Evolutionary conservation across 371 early-diverging fungal genomes (phyloP).

Genomic region (Choanephora cucurbitarum): DNA sequence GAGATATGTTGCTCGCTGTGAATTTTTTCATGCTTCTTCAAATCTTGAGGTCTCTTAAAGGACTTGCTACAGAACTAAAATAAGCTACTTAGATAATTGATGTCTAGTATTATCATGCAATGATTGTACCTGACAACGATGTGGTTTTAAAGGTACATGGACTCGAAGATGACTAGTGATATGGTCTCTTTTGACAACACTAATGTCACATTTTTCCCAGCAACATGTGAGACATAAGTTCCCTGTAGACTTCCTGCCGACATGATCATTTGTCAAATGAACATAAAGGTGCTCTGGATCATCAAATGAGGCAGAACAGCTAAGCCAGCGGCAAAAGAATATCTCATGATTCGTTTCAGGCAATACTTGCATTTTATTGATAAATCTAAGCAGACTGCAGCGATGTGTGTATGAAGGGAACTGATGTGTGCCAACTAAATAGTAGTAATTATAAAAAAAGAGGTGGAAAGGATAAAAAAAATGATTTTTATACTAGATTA

Average conservation of each 20-base stretch:
- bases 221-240: constrained; percentile 87
- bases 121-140: constrained; percentile 72
- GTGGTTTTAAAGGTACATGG: constrained; percentile 91
- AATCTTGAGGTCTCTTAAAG: constrained; percentile 90
- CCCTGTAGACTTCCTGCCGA: constrained; percentile 87
- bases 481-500: not conserved
- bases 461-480: not conserved
- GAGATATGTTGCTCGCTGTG: constrained; percentile 59
- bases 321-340: constrained; percentile 51
- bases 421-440: too few relatives aligned
- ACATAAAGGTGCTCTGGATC: constrained; percentile 82
- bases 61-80: constrained; percentile 75
- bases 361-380: constrained; percentile 17
- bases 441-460: too few relatives aligned
- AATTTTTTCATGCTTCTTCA: constrained; percentile 87
- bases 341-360: constrained; percentile 20
- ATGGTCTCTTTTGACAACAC: constrained; percentile 88
- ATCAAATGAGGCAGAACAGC: constrained; percentile 54
- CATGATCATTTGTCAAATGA: constrained; percentile 86
- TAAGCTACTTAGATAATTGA: too few relatives aligned
- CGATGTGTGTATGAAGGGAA: too few relatives aligned
- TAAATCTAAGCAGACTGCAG: not conserved
- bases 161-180: constrained; percentile 91
- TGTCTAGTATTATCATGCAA: too few relatives aligned
- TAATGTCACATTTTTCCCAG: constrained; percentile 83